A percentile compares a stretch with the other conserved stretches of the same genome.
These are phyloP conservation scores for Coemansia sp. DNA, from an alignment of 192 early-diverging fungal genomes.

Conservation along the genomic window DNA sequence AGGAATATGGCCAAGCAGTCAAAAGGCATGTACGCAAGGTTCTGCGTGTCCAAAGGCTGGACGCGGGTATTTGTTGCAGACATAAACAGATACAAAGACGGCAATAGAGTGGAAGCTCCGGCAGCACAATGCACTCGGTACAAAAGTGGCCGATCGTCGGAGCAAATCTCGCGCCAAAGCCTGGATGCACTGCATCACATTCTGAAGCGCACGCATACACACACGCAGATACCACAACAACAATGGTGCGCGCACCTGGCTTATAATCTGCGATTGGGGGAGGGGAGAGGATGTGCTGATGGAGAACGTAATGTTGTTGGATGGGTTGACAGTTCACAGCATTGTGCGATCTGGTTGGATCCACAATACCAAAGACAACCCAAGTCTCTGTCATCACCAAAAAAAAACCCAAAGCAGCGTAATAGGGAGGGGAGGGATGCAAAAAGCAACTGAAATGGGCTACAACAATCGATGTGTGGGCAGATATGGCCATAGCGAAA, in stretches of 20 bases:
- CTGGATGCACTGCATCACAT: background rate
- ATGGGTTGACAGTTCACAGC: background rate
- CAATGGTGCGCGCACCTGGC: background rate
- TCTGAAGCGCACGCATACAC: background rate
- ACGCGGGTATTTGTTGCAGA: background rate
- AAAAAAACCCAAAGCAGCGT: background rate
- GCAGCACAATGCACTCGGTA: background rate
- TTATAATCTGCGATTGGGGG: background rate
- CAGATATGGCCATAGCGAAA: background rate
- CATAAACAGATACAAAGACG: background rate
- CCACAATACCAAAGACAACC: background rate
- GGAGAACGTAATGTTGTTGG: background rate
- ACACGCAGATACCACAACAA: background rate
- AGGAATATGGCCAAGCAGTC: background rate
- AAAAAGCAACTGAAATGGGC: background rate
- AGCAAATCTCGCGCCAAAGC: background rate
- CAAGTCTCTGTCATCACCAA: too few species aligned
- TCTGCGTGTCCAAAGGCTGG: background rate
- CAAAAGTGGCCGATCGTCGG: background rate
- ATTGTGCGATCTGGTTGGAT: background rate
- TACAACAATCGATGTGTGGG: background rate
- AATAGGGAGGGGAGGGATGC: conserved; percentile 11
- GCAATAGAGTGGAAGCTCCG: background rate
- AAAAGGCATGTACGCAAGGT: background rate
- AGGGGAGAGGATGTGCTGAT: background rate